These are phyloP conservation scores for Boletus rubroflammeus DNA, from an alignment of 768 basidiomycete species.

Conservation along the genomic window DNA sequence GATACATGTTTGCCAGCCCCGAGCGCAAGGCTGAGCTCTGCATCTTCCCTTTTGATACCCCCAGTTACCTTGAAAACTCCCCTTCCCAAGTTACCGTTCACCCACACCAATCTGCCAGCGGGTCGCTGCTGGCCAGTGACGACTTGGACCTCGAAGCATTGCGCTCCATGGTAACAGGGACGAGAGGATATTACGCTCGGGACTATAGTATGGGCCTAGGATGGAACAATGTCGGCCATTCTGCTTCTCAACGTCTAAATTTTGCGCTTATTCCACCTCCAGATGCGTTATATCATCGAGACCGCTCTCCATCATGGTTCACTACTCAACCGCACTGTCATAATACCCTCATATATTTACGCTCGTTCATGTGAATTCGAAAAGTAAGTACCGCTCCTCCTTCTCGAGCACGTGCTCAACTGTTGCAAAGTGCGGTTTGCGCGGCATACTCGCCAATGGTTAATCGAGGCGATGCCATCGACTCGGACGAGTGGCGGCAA, in stretches of 20 bases:
- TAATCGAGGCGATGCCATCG: constrained; percentile 42
- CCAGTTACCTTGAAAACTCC: background rate
- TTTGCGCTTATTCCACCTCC: background rate
- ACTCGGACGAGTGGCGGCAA: constrained; percentile 40
- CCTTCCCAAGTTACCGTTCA: background rate
- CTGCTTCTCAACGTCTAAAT: background rate
- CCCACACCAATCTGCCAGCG: background rate
- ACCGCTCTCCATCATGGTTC: constrained; percentile 41
- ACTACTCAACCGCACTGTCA: constrained; percentile 41
- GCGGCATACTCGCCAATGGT: constrained; percentile 42
- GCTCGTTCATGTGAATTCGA: constrained; percentile 41
- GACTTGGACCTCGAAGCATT: constrained; percentile 32
- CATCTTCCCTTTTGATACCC: constrained; percentile 13
- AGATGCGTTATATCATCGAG: constrained; percentile 50
- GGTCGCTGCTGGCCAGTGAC: constrained; percentile 15
- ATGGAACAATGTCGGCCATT: constrained; percentile 43
- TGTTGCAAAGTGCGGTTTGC: constrained; percentile 30
- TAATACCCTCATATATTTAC: constrained; percentile 45
- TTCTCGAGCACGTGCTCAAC: background rate
- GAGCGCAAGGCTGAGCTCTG: constrained; percentile 18
- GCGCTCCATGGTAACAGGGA: constrained; percentile 32
- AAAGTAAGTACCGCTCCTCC: constrained; percentile 12
- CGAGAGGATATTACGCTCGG: constrained; percentile 42
- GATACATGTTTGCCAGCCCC: constrained; percentile 21
- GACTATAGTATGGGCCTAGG: constrained; percentile 44